Evolutionary conservation across 192 early-diverging fungal species (phyloP).

Genomic region (Gaertneriomyces semiglobifer): DNA sequence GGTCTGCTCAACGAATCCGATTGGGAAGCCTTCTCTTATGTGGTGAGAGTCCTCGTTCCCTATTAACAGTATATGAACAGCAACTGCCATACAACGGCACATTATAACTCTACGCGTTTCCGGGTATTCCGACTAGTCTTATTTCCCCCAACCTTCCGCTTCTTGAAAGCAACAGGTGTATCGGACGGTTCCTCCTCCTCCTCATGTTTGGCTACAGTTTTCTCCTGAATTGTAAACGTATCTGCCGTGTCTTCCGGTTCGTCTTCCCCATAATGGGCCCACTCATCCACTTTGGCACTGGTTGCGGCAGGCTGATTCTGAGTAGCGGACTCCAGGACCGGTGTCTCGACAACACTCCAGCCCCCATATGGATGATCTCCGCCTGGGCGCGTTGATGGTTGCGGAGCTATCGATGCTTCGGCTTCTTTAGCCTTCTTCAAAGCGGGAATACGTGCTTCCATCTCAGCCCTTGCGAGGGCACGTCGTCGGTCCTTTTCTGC

Average conservation of each 20-base stretch:
- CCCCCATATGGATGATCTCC: slow-evolving; percentile 20
- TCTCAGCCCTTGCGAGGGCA: neutral
- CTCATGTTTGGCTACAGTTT: neutral
- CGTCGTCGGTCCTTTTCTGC: too few relatives aligned
- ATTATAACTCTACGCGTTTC: neutral
- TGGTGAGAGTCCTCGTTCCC: too few relatives aligned
- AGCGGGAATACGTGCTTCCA: neutral
- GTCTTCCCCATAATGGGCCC: slow-evolving; percentile 29
- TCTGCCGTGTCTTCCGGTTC: slow-evolving; percentile 20
- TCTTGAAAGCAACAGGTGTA: slow-evolving; percentile 17
- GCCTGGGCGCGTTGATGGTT: neutral
- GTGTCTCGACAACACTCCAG: slow-evolving; percentile 11
- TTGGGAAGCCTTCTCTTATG: too few relatives aligned
- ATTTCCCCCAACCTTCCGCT: slow-evolving; percentile 17
- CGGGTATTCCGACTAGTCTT: slow-evolving; percentile 8
- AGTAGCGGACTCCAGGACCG: slow-evolving; percentile 1
- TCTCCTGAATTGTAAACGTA: slow-evolving; percentile 20
- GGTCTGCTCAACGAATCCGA: too few relatives aligned
- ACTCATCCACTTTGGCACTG: neutral
- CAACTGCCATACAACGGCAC: too few relatives aligned
- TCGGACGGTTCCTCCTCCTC: neutral
- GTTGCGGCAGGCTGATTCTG: neutral
- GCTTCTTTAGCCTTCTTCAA: neutral
- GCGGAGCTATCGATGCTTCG: too few relatives aligned
- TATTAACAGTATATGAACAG: too few relatives aligned